A percentile compares a stretch with the other conserved stretches of the same genome.
Evolutionary conservation across 2,329 filamentous ascomycete genomes (phyloP).

Genomic region (Colletotrichum spaethianum): DNA sequence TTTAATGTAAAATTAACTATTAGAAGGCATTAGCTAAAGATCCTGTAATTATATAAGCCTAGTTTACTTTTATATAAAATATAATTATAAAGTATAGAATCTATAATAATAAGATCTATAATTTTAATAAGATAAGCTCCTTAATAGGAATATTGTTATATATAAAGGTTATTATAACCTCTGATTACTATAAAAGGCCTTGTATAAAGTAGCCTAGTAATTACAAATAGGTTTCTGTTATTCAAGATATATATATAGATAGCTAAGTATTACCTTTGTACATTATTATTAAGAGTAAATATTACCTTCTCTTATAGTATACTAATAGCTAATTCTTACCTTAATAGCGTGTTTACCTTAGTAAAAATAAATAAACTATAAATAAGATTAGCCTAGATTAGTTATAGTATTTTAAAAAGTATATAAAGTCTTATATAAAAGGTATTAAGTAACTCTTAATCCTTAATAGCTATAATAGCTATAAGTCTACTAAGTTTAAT

Average conservation of each 20-base stretch:
- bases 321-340: background rate
- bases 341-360: background rate
- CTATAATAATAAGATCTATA: background rate
- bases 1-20: too few relatives aligned
- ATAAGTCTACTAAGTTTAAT: background rate
- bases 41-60: too few relatives aligned
- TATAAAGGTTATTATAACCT: constrained; percentile 46
- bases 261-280: background rate
- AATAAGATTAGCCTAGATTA: background rate
- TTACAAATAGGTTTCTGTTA: background rate
- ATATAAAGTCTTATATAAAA: background rate
- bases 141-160: constrained; percentile 47
- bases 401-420: background rate
- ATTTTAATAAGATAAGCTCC: constrained; percentile 4
- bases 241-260: background rate
- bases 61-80: background rate
- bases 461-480: background rate
- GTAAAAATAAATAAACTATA: background rate
- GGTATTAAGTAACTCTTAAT: background rate
- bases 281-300: background rate
- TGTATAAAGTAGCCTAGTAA: constrained; percentile 35
- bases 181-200: constrained; percentile 44
- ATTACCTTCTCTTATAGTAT: background rate
- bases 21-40: too few relatives aligned
- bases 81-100: background rate